Conservation (phyloP, 2,329 filamentous ascomycete species). For the Aureobasidium sp. region DNA sequence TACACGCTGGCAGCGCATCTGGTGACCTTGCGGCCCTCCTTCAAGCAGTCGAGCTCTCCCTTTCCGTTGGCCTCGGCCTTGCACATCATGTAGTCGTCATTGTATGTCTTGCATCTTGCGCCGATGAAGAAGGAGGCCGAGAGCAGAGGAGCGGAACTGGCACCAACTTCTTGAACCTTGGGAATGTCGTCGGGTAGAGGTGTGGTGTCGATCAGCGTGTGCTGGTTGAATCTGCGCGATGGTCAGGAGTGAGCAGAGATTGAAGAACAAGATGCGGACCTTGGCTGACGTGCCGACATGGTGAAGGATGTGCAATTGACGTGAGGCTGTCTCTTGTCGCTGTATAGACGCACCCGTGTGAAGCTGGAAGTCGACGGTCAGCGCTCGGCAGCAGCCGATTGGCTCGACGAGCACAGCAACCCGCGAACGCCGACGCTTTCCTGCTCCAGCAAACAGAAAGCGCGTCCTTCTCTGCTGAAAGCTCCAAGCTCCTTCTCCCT, state of each 20-base stretch:
- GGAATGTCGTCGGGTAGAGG: constrained; percentile 89
- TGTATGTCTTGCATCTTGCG: constrained; percentile 87
- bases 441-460: background rate
- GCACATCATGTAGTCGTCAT: constrained; percentile 99
- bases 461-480: constrained; percentile 7
- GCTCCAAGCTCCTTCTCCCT: constrained; percentile 8
- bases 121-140: constrained; percentile 97
- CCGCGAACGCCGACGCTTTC: background rate
- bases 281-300: constrained; percentile 56
- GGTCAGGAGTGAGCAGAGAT: constrained; percentile 17
- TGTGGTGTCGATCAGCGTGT: constrained; percentile 89
- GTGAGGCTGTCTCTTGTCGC: background rate
- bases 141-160: constrained; percentile 84
- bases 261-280: constrained; percentile 37
- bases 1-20: constrained; percentile 95
- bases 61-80: constrained; percentile 87
- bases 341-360: constrained; percentile 3
- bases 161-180: constrained; percentile 85
- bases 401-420: background rate
- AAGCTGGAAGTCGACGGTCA: constrained; percentile 14
- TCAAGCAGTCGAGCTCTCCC: constrained; percentile 91
- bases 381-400: constrained; percentile 15
- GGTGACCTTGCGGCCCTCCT: constrained; percentile 93
- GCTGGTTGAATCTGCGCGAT: constrained; percentile 78
- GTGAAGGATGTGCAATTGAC: constrained; percentile 31